A percentile compares a stretch with the other conserved stretches of the same genome.
Evolutionary conservation across 352 stramenopile species (phyloP).

Genomic region (Globisporangium emineosum): DNA sequence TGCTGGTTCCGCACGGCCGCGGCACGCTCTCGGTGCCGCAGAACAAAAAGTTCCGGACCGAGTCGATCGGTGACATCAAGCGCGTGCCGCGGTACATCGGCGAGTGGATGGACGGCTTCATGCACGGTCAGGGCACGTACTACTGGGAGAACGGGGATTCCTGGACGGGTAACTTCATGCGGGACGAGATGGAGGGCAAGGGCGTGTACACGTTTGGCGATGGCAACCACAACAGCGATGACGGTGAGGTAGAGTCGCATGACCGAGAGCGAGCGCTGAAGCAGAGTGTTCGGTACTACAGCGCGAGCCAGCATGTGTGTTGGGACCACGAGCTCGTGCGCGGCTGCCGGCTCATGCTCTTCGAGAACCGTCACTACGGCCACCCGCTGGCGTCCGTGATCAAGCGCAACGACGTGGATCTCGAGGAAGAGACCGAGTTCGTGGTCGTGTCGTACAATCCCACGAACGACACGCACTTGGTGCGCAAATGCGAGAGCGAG

Average conservation of each 20-base stretch:
- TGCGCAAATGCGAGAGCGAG: conserved; percentile 44
- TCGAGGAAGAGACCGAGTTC: conserved; percentile 50
- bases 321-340: conserved; percentile 61
- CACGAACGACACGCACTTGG: conserved; percentile 33
- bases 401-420: conserved; percentile 30
- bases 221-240: conserved; percentile 19
- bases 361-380: conserved; percentile 38
- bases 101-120: conserved; percentile 53
- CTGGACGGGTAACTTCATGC: conserved; percentile 57
- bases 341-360: conserved; percentile 46
- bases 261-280: neutral
- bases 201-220: conserved; percentile 37
- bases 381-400: conserved; percentile 33
- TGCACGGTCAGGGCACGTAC: conserved; percentile 56
- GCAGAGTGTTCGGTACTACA: conserved; percentile 50
- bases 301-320: conserved; percentile 58
- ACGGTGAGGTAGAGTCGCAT: conserved; percentile 12
- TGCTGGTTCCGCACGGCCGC: conserved; percentile 50
- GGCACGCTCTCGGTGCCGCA: conserved; percentile 60
- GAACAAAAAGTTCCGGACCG: conserved; percentile 19
- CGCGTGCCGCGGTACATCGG: conserved; percentile 44
- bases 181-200: conserved; percentile 60
- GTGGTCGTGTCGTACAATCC: conserved; percentile 46
- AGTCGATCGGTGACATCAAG: conserved; percentile 38
- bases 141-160: conserved; percentile 53